Evolutionary conservation across 805 yeast species (phyloP), one percentile per base, ranked within the genome.

Genomic region (Metschnikowia continentalis): DNA sequence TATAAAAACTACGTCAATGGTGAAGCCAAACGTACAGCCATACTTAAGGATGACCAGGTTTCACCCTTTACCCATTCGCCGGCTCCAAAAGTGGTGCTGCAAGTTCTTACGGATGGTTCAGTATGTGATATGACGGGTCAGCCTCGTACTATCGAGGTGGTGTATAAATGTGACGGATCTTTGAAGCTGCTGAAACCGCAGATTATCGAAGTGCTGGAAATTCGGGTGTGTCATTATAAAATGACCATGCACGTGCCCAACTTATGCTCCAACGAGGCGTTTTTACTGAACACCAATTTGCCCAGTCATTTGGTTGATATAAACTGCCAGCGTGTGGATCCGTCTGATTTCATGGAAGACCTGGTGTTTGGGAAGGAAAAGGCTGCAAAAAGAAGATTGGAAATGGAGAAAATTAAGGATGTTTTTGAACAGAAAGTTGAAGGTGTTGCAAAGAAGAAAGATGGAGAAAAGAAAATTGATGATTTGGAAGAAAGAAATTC

Each of bases 91-190:
- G 69, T 63, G 53, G 54, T 75, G 54, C 55, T 71, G 62, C 83
- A 62, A 67, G 67, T 52, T 49, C 68, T 63, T 7, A 48, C 51
- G 11, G 61, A 63, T 51, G 94, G 92, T 7, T 77, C 77, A 19
- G 48, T 69, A 3, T 86, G 94, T 65, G 88, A 82, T 57, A 61
- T 82, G 42, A 83, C 88, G 0, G 73, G 73, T 2, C 61, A 67
- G 26, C 78, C 78, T 2, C 73, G 92, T 47, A 61, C 71, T 3
- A 69, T 80, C 3, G 86, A 83, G 50, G 67, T 86, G 5, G 76
- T 76, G 46, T 84, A 80, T 61, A 69, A 72, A 35, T 86, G 92
- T 63, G 78, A 77, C 51, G 73, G 74, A 3, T 52, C 57, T 23
- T 47, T 44, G 47, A 2, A 7, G 35, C 40, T 36, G 26, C 51